A percentile compares a stretch with the other conserved stretches of the same genome.
phyloP scores from a whole-genome alignment of 2,329 filamentous ascomycete genomes.

The Fusarium sp. region DNA sequence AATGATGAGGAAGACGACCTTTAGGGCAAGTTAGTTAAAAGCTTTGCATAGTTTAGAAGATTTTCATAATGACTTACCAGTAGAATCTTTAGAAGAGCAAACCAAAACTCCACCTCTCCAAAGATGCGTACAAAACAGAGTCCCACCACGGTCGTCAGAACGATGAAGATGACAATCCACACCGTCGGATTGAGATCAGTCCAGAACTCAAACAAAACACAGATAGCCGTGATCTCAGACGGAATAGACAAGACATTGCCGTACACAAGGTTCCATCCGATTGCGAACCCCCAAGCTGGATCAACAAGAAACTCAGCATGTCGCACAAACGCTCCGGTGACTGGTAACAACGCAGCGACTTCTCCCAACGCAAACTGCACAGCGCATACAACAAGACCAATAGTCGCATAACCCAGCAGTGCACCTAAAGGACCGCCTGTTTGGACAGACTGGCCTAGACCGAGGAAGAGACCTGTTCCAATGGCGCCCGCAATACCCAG shows the following conservation, averaged over 20 bases:
- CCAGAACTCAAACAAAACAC: conserved; percentile 54
- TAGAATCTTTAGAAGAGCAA: conserved; percentile 62
- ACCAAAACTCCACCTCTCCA: conserved; percentile 65
- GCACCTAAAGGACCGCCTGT: conserved; percentile 53
- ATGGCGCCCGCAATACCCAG: conserved; percentile 66
- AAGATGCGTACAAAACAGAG: conserved; percentile 62
- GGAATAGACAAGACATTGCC: conserved; percentile 63
- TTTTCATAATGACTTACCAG: conserved; percentile 32
- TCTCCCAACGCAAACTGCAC: conserved; percentile 63
- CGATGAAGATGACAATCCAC: conserved; percentile 43
- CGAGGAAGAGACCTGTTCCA: conserved; percentile 53
- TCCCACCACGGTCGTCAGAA: conserved; percentile 41
- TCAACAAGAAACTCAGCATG: conserved; percentile 63
- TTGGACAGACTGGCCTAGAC: conserved; percentile 57
- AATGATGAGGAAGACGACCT: conserved; percentile 62
- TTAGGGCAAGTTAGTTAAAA: not conserved
- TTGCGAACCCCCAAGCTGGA: conserved; percentile 66
- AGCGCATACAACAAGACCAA: conserved; percentile 61
- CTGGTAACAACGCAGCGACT: conserved; percentile 59
- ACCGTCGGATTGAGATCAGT: conserved; percentile 47
- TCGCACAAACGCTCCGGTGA: conserved; percentile 61
- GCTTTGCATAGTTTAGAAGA: not conserved
- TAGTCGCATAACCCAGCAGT: conserved; percentile 57
- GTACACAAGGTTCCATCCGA: conserved; percentile 63
- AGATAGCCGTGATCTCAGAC: conserved; percentile 61